Evolutionary conservation across 352 stramenopile genomes (phyloP).

Genomic region (Phytophthora sp.): DNA sequence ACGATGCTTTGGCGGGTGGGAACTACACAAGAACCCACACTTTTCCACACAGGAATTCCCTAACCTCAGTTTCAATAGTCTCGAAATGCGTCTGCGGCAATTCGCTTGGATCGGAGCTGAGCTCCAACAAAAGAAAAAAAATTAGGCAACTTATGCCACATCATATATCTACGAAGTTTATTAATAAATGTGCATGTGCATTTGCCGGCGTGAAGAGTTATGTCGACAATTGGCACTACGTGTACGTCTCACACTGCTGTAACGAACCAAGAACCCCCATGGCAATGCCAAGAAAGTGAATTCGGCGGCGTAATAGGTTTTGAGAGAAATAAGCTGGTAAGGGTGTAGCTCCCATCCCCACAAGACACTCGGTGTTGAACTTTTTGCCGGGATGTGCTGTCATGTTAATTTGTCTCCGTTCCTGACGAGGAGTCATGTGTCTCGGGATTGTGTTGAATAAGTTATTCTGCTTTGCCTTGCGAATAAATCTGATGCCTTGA

Average conservation of each 20-base stretch:
- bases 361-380: slow-evolving; percentile 51
- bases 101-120: slow-evolving; percentile 19
- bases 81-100: slow-evolving; percentile 14
- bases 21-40: slow-evolving; percentile 27
- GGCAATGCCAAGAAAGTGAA: slow-evolving; percentile 47
- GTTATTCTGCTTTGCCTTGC: slow-evolving; percentile 36
- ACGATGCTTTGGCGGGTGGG: slow-evolving; percentile 57
- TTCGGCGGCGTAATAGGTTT: slow-evolving; percentile 45
- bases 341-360: slow-evolving; percentile 50
- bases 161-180: slow-evolving; percentile 7
- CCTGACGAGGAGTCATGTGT: slow-evolving; percentile 56
- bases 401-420: slow-evolving; percentile 22
- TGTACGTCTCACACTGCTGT: slow-evolving; percentile 40
- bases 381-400: slow-evolving; percentile 17
- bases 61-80: slow-evolving; percentile 9
- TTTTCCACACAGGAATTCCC: slow-evolving; percentile 17
- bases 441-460: slow-evolving; percentile 55
- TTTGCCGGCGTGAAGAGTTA: no score
- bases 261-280: slow-evolving; percentile 38
- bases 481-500: slow-evolving; percentile 44
- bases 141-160: slow-evolving; percentile 7
- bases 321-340: slow-evolving; percentile 44
- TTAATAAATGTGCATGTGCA: no score
- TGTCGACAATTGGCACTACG: neutral
- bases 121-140: slow-evolving; percentile 16